Percentiles rank a stretch among this genome's conserved stretches.
Evolutionary conservation across 23 red algal genomes (phyloP).

Genomic region (Chondrus crispus): DNA sequence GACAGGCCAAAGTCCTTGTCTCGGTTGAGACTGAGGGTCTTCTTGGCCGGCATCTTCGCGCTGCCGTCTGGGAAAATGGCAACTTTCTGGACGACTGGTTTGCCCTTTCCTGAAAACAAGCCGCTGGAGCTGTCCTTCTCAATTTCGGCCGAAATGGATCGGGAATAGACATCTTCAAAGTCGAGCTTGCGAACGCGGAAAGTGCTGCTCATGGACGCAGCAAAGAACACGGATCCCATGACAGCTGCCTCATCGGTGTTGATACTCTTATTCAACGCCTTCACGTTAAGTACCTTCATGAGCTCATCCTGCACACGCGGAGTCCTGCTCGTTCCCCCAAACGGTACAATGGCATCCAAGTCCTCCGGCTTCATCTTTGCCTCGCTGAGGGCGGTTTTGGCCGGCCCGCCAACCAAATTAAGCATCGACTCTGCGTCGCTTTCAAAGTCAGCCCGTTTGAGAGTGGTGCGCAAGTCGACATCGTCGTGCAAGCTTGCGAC

Average conservation of each 20-base stretch:
- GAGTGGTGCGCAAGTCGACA: slow-evolving; percentile 51
- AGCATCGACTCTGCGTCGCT: slow-evolving; percentile 15
- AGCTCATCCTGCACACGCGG: slow-evolving; percentile 70
- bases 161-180: slow-evolving; percentile 56
- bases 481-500: slow-evolving; percentile 61
- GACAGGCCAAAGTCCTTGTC: slow-evolving; percentile 58
- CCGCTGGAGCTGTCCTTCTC: slow-evolving; percentile 7
- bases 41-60: slow-evolving; percentile 68
- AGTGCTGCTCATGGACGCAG: slow-evolving; percentile 65
- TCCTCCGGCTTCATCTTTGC: slow-evolving; percentile 24
- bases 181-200: slow-evolving; percentile 77
- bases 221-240: slow-evolving; percentile 74
- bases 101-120: slow-evolving; percentile 22
- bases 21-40: slow-evolving; percentile 58
- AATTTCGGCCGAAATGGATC: slow-evolving; percentile 50
- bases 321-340: slow-evolving; percentile 83
- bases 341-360: slow-evolving; percentile 87
- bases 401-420: slow-evolving; percentile 25
- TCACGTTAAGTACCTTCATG: slow-evolving; percentile 2
- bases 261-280: slow-evolving; percentile 77
- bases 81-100: slow-evolving; percentile 28
- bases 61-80: slow-evolving; percentile 3
- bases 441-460: slow-evolving; percentile 70
- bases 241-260: slow-evolving; percentile 96
- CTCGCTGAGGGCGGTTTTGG: slow-evolving; percentile 31